phyloP scores from a whole-genome alignment of 805 yeast species.

The Clavispora fructus region DNA sequence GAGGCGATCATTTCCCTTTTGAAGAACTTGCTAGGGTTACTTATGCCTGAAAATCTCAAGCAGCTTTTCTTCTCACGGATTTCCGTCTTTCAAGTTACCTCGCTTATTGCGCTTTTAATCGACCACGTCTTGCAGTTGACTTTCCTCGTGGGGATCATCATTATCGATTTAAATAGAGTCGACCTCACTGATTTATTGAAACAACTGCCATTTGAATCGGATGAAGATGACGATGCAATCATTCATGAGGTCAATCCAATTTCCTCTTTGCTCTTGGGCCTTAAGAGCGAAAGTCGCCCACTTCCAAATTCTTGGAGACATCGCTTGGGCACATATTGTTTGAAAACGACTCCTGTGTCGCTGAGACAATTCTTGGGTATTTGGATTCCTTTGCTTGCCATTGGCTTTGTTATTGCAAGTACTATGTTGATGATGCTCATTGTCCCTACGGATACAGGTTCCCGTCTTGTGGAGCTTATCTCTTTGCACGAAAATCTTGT shows the following conservation, averaged over 20 bases:
- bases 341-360: conserved; percentile 8
- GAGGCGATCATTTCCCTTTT: neutral
- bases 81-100: neutral
- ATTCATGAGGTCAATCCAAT: conserved; percentile 24
- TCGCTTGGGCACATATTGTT: conserved; percentile 20
- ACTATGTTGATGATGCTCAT: conserved; percentile 3
- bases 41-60: neutral
- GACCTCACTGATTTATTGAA: conserved; percentile 51
- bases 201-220: neutral
- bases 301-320: conserved; percentile 18
- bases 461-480: conserved; percentile 1
- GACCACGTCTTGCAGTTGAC: conserved; percentile 62
- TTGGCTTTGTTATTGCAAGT: neutral
- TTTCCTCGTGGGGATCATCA: conserved; percentile 58
- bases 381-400: conserved; percentile 4
- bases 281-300: conserved; percentile 11
- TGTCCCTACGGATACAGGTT: conserved; percentile 13
- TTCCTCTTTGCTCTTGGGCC: conserved; percentile 19
- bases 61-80: neutral
- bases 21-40: neutral
- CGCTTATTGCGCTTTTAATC: conserved; percentile 42
- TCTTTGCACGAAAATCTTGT: neutral
- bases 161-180: conserved; percentile 60
- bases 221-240: conserved; percentile 13
- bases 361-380: conserved; percentile 8